Base-by-base conservation (phyloP, 805 yeast genomes). In the Candida qinlingensis region DNA sequence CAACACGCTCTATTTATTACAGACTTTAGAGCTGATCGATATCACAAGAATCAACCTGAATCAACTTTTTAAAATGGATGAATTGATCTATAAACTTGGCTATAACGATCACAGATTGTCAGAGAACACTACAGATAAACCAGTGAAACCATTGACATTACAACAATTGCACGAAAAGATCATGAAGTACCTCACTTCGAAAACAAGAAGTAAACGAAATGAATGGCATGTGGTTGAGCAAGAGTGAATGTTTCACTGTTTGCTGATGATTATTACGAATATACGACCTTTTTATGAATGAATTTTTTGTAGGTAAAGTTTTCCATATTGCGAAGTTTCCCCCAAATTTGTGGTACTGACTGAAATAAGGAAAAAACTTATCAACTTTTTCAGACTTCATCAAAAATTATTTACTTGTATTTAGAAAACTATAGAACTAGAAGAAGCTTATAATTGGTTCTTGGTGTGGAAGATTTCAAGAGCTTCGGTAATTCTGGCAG, bases 381-480 rank as follows among this genome's bases (percentile, higher is more conserved):
- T 19, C 19, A 2, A 19, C 19, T 19, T 19, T 19, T 19, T 19
- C 19, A 19, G 19, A 19, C 19, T 19, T 19, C 19, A 19, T 19
- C 19, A 19, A 19, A 19, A 19, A 19, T 19, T 19, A 19, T 19
- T 19, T 13, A 37, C 39, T 13, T 11, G 39, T 37, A 13, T 13
- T 11, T 19, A 19, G 19, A 19, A 19, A 19, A 19, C 19, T 19
- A 19, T 19, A 19, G 19, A 19, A 19, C 19, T 19, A 19, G 19
- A 37, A 35, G 13, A 13, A 38, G 26, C 8, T 49, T 76, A 79
- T 59, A 84, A 68, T 70, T 77, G 81, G 70, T 71, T 72, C 67
- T 77, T 74, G 62, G 95, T 77, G 79, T 84, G 90, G 96, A 94
- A 94, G 69, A 87, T 76, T 45, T 73, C 77, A 70, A 94, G 79